Evolutionary conservation across 306 rosid species (phyloP), one percentile per base, ranked within the genome.

Genomic region (Begonia masoniana): DNA sequence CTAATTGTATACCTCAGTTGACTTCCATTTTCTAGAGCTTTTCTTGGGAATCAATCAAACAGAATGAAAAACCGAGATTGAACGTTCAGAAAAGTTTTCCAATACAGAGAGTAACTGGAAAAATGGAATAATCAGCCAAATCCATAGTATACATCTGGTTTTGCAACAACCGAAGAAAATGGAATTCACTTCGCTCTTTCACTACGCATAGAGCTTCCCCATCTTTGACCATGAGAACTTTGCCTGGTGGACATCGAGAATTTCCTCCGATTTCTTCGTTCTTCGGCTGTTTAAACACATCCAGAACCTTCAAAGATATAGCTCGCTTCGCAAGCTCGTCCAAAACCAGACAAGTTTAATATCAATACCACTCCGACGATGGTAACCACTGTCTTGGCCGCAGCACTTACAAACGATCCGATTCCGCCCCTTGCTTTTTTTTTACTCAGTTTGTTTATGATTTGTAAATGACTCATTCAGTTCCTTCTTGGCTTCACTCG

Each of bases 131-230:
- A 45, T 69, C 76, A 91, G 52, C 99, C 99, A 64, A 81, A 73
- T 51, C 99, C 99, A 48, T 83, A 91, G 82, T n/a, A n/a, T n/a
- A n/a, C n/a, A n/a, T n/a, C n/a, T n/a, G n/a, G n/a, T n/a, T n/a
- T n/a, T n/a, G n/a, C n/a, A n/a, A n/a, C n/a, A n/a, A n/a, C n/a
- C n/a, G n/a, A n/a, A n/a, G n/a, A n/a, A 77, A 91, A 91, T 35
- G 99, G 99, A 65, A 91, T 83, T 91, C 92, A 56, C 83, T 92
- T 81, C 99, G 77, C 78, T 91, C 96, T 67, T 91, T 91, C 71
- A 91, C 99, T 5, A 91, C 70, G 57, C 99, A 91, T 47, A 88
- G 81, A 54, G 76, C 87, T 51, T 83, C 87, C 56, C 92, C 92
- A 11, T 71, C 71, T 78, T 85, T 94, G 60, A 74, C 43, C 51